Percentiles rank a stretch among this genome's conserved stretches.
Evolutionary conservation across 164 flowering plant species (phyloP).

Genomic region (Warburgia ugandensis): DNA sequence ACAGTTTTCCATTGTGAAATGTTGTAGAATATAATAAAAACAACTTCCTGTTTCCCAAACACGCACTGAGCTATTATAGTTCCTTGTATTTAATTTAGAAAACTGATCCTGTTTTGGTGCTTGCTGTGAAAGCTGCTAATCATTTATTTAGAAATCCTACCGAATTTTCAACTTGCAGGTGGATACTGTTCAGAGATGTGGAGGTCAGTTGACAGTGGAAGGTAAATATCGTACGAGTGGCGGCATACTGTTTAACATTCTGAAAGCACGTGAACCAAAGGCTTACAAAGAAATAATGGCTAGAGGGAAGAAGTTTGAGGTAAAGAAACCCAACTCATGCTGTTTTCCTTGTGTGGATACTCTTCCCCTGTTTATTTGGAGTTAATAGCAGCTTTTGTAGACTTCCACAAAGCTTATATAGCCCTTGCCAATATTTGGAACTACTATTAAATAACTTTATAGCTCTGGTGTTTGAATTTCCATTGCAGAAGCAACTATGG

Average conservation of each 20-base stretch:
- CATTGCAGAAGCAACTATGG: too few species aligned
- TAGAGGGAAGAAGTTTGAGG: slow-evolving; percentile 82
- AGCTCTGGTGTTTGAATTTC: too few species aligned
- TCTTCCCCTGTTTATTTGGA: too few species aligned
- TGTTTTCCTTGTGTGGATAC: background rate
- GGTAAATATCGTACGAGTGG: slow-evolving; percentile 78
- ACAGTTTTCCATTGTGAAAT: too few species aligned
- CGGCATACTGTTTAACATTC: slow-evolving; percentile 80
- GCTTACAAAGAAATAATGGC: slow-evolving; percentile 88
- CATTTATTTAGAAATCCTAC: background rate
- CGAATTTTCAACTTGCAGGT: slow-evolving; percentile 40
- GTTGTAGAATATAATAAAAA: too few species aligned
- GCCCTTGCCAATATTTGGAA: too few species aligned
- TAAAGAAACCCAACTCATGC: slow-evolving; percentile 5
- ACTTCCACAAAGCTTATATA: too few species aligned
- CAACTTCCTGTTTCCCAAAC: too few species aligned
- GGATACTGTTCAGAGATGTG: slow-evolving; percentile 81
- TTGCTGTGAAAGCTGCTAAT: background rate
- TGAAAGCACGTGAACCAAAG: slow-evolving; percentile 74
- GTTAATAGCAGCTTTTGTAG: too few species aligned
- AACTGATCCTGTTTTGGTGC: background rate
- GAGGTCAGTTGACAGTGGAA: slow-evolving; percentile 93
- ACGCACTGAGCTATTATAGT: background rate
- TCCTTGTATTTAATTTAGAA: background rate
- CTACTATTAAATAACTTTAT: too few species aligned